Evolutionary conservation across 2,329 filamentous ascomycete species (phyloP), one percentile per base, ranked within the genome.

Genomic region (Pseudogymnoascus sp.): DNA sequence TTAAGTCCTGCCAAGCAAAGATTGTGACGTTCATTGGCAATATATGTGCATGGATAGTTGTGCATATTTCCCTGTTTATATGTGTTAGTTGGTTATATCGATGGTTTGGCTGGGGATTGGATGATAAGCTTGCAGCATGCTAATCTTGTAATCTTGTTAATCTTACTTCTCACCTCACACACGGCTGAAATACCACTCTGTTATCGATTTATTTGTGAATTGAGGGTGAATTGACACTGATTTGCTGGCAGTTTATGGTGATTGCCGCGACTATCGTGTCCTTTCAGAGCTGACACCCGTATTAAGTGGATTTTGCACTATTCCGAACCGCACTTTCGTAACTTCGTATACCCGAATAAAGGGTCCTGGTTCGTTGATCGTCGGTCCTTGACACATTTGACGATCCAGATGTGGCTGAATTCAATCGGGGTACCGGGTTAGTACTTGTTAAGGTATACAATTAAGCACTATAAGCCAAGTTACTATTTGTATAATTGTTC

Each of bases 221-320:
- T 25, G 23, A 5, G 2, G 23, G 5, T 53, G 44, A 28, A 31
- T 47, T 47, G 21, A 23, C 5, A 5, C 1, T 47, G 42, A 23
- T 47, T 47, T 47, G 42, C 11, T 47, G 18, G 8, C 12, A 21
- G 40, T 21, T 21, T 42, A n/a, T n/a, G 12, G 38, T n/a, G 38
- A 2, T 25, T 14, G 7, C 16, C 3, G 14, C 7, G 47, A 11
- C 28, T 53, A 28, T 53, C 23, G 47, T 28, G 47, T 31, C 23
- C 23, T 31, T 7, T 4, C 21, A 47, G 11, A 25, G 21, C 42
- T 53, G 14, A 53, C 47, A 53, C 28, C 14, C 47, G 47, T 53
- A 53, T 53, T 28, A 53, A 53, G 47, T 53, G 47, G 47, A 53
- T 53, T 28, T 53, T 28, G 47, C 47, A 53, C 25, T 53, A 53